Percentiles rank a stretch among this genome's conserved stretches.
phyloP scores from a whole-genome alignment of 192 early-diverging fungal genomes.

The Diversispora eburnea region DNA sequence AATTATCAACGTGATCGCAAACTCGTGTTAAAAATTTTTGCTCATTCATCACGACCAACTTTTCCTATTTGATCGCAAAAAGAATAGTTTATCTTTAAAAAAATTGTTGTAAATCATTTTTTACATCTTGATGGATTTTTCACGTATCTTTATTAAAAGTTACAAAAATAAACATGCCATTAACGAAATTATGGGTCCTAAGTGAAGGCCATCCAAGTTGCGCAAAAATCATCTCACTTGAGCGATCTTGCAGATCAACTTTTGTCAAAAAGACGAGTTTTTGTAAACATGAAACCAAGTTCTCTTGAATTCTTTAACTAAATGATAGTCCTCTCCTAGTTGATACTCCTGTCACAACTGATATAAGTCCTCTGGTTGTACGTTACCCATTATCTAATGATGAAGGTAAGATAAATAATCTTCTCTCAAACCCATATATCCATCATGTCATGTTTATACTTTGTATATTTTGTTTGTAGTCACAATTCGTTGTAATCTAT shows the following conservation, averaged over 20 bases:
- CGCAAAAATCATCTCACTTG: neutral
- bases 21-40: no score
- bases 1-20: no score
- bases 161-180: no score
- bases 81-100: no score
- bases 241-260: neutral
- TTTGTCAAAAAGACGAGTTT: neutral
- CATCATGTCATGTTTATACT: no score
- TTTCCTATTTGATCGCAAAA: no score
- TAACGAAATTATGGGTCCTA: no score
- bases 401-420: conserved; percentile 1
- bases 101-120: no score
- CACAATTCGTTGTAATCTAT: neutral
- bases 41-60: no score
- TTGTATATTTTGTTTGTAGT: neutral
- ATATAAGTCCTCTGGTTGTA: neutral
- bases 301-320: neutral
- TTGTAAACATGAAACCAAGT: neutral
- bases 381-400: neutral
- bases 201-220: no score
- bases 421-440: neutral
- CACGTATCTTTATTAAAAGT: no score
- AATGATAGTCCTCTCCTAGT: neutral
- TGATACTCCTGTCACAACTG: neutral
- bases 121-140: no score